Evolutionary conservation across 495 filamentous ascomycete genomes (phyloP).

Genomic region (Ascobolus immersus): DNA sequence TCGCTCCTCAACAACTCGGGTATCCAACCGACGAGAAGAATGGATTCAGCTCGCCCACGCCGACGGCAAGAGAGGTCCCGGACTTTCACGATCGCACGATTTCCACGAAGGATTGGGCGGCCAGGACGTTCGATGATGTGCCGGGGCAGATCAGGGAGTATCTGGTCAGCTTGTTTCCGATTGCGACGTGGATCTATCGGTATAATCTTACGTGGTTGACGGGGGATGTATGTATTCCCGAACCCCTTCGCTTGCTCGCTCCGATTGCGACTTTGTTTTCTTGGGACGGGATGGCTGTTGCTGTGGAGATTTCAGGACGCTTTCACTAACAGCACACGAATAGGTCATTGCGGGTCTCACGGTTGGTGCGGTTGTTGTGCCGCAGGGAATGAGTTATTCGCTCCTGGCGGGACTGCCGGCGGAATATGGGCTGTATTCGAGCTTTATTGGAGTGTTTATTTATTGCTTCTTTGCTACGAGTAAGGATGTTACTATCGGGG

Average conservation of each 20-base stretch:
- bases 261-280: slow-evolving; percentile 12
- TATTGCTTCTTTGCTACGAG: slow-evolving; percentile 46
- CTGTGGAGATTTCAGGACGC: not conserved
- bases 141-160: slow-evolving; percentile 12
- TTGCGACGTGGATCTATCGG: slow-evolving; percentile 25
- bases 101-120: slow-evolving; percentile 12
- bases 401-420: slow-evolving; percentile 29
- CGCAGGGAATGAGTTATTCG: slow-evolving; percentile 42
- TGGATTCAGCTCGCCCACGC: too few relatives aligned
- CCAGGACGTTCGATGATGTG: slow-evolving; percentile 9
- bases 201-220: slow-evolving; percentile 27
- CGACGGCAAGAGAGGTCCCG: too few relatives aligned
- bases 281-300: slow-evolving; percentile 9
- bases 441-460: slow-evolving; percentile 38
- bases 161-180: slow-evolving; percentile 21
- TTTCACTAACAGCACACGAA: slow-evolving; percentile 2
- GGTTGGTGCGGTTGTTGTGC: slow-evolving; percentile 26
- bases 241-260: not conserved
- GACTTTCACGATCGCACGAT: slow-evolving; percentile 13
- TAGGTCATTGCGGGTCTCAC: slow-evolving; percentile 14
- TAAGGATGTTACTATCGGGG: slow-evolving; percentile 44
- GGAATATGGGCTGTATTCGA: slow-evolving; percentile 39
- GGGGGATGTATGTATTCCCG: slow-evolving; percentile 22
- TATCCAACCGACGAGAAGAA: too few relatives aligned
- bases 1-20: too few relatives aligned